phyloP scores from a whole-genome alignment of 176 grass and related monocot genomes.

The Bromus sterilis region DNA sequence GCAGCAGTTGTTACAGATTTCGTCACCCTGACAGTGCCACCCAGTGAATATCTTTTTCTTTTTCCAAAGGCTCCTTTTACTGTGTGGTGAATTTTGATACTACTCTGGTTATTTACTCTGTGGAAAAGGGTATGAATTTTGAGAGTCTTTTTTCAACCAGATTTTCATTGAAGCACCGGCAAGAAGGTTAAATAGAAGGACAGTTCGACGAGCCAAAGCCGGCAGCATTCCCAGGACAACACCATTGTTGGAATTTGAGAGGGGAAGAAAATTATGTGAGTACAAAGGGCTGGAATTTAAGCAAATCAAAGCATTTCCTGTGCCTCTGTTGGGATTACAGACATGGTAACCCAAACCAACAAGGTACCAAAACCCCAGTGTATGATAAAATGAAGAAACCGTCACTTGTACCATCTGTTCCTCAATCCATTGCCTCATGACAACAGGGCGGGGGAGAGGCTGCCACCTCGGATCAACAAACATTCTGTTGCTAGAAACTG shows the following conservation, averaged over 20 bases:
- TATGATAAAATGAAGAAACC: background rate
- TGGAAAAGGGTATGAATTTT: too few species aligned
- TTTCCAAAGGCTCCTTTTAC: background rate
- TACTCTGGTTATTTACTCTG: too few species aligned
- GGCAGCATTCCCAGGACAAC: too few species aligned
- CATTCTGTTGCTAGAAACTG: conserved; percentile 1
- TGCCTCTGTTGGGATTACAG: background rate
- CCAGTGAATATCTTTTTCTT: background rate
- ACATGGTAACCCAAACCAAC: background rate
- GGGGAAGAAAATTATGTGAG: too few species aligned
- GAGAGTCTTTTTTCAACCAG: background rate
- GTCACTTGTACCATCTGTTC: background rate
- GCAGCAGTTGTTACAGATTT: background rate
- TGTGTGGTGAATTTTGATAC: too few species aligned
- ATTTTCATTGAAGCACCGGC: background rate
- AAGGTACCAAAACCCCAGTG: background rate
- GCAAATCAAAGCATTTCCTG: background rate
- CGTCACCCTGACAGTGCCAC: background rate
- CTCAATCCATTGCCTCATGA: background rate
- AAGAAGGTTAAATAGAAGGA: background rate
- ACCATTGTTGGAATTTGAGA: too few species aligned
- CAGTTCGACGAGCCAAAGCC: too few species aligned
- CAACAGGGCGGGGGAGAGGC: background rate
- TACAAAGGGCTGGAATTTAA: background rate
- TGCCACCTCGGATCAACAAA: background rate